Evolutionary conservation across 306 rosid genomes (phyloP).

Genomic region (Cajanus cajan): DNA sequence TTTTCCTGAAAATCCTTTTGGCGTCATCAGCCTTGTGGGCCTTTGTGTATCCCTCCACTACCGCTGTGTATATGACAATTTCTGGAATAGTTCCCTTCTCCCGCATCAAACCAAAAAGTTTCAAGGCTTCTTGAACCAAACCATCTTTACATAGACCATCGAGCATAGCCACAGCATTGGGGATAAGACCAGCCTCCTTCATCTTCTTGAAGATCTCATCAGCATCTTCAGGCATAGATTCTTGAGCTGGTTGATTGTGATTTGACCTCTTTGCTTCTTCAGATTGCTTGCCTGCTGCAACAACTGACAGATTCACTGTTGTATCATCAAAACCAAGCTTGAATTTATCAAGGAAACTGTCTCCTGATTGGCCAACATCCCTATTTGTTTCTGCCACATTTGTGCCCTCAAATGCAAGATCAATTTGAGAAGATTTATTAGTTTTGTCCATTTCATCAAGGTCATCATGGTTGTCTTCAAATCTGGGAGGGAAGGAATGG

Average conservation of each 20-base stretch:
- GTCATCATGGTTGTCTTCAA: too few species aligned
- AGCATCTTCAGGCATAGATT: constrained; percentile 57
- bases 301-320: constrained; percentile 31
- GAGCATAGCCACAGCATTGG: constrained; percentile 94
- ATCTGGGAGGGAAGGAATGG: constrained; percentile 32
- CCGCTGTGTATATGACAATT: constrained; percentile 87
- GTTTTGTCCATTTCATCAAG: constrained; percentile 10
- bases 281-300: constrained; percentile 9
- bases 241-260: constrained; percentile 22
- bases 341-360: constrained; percentile 70
- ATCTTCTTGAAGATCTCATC: constrained; percentile 84
- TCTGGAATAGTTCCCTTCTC: constrained; percentile 94
- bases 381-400: constrained; percentile 19
- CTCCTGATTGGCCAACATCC: constrained; percentile 38
- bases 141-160: constrained; percentile 98
- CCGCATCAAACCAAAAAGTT: constrained; percentile 80
- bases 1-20: constrained; percentile 76
- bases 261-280: constrained; percentile 31
- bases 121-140: constrained; percentile 89
- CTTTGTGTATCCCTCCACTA: constrained; percentile 80
- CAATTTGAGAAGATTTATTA: constrained; percentile 24
- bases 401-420: constrained; percentile 31
- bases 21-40: constrained; percentile 79
- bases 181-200: constrained; percentile 94
- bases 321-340: constrained; percentile 50